phyloP scores from a whole-genome alignment of 495 filamentous ascomycete species.

The Pseudevernia furfuracea region DNA sequence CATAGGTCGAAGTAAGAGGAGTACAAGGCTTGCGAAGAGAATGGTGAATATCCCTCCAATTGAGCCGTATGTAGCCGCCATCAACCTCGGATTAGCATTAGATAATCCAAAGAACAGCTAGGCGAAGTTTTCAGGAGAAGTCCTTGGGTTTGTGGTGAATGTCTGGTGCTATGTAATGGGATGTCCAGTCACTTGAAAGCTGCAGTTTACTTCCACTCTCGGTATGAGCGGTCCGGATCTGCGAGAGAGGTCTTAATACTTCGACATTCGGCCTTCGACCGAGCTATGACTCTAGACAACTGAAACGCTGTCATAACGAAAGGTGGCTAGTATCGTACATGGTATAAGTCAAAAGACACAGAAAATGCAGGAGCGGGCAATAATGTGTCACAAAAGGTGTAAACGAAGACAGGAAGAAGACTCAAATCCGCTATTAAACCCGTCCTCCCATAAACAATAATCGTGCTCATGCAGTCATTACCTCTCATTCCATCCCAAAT shows the following conservation, averaged over 20 bases:
- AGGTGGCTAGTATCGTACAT: conserved; percentile 12
- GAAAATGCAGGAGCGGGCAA: not conserved
- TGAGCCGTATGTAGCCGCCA: conserved; percentile 1
- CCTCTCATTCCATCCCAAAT: not conserved
- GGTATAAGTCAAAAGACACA: conserved; percentile 2
- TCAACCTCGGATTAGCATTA: not conserved
- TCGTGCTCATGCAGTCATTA: conserved; percentile 9
- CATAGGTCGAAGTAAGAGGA: not conserved
- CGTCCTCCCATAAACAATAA: conserved; percentile 3
- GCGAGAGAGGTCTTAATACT: too few relatives aligned
- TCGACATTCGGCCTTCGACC: not conserved
- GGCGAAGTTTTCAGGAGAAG: too few relatives aligned
- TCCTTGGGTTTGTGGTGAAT: too few relatives aligned
- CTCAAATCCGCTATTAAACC: not conserved
- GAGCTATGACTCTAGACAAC: not conserved
- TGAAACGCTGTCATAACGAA: not conserved
- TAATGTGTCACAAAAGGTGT: conserved; percentile 1
- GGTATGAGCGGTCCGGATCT: too few relatives aligned
- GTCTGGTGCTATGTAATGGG: too few relatives aligned
- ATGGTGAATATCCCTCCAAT: not conserved
- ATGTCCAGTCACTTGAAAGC: too few relatives aligned
- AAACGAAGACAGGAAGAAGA: not conserved
- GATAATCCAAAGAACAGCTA: not conserved
- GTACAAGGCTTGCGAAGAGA: not conserved
- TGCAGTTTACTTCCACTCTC: too few relatives aligned